Base-by-base conservation (phyloP, 495 filamentous ascomycete species). In the Stereocaulon alpinum region DNA sequence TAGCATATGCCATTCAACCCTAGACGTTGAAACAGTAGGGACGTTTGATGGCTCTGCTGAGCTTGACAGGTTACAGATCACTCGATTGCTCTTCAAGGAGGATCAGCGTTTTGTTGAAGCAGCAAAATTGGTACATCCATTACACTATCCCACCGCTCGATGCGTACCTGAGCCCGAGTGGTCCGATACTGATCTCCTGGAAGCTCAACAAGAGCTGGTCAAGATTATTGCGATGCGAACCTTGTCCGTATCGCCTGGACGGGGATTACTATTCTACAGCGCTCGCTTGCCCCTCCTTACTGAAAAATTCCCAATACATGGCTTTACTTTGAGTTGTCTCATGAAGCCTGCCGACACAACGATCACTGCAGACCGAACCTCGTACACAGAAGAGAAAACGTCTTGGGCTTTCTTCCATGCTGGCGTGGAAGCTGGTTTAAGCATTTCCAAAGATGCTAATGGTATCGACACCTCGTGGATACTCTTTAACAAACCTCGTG, bases 401-500 rank as follows among this genome's bases (percentile, higher is more conserved):
- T 87, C 85, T 68, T 99, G 93, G 93, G 93, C 92, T 0, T 99
- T 95, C 72, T 98, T 99, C 74, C 91, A 99, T 72, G 87, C 91
- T 59, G 93, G 93, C 37, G 93, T 95, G 22, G 84, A 92, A 6
- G 87, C 87, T 14, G 93, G 92, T 10, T 75, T 99, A 51, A 89
- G 88, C 40, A 94, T 97, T 53, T 94, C 94, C 1, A 86, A 83
- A 29, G 79, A 89, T 37, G 93, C 91, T 0, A 91, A 88, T 69
- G 90, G 91, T 6, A 96, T 99, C 60, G 93, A 99, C 64, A 96
- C 91, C 2, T 95, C 91, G 0, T 99, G 93, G 93, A 95, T 99
- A 64, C 77, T 95, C 41, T 96, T 93, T 75, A 99, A 99, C 73
- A 97, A 95, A 68, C 92, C 94, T 0, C 79, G 82, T 40, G 94